These are phyloP conservation scores for Triadica sebifera DNA, from an alignment of 345 rosid species.

Conservation along the genomic window DNA sequence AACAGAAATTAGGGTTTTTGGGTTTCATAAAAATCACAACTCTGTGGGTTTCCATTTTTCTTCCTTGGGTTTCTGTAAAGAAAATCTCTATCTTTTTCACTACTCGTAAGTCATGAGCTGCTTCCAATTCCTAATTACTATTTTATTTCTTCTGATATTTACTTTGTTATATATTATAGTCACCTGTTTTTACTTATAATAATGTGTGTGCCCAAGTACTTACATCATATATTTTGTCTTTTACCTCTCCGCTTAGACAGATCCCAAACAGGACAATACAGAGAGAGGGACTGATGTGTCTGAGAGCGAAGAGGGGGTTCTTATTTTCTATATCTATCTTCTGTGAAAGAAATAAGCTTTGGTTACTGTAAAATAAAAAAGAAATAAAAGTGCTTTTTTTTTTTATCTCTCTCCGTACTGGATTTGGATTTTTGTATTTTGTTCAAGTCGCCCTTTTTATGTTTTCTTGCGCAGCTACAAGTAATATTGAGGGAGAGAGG, in stretches of 20 bases:
- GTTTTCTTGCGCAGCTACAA: not conserved
- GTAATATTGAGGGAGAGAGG: not conserved
- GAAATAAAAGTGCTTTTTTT: not conserved
- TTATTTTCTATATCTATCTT: not conserved
- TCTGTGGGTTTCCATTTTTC: not conserved
- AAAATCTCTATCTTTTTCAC: not conserved
- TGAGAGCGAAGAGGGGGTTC: constrained; percentile 2
- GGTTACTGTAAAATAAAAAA: constrained; percentile 16
- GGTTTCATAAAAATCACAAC: not conserved
- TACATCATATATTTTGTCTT: constrained; percentile 14
- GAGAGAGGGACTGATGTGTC: not conserved
- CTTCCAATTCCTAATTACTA: not conserved
- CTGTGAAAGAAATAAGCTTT: not conserved
- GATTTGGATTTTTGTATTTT: constrained; percentile 6
- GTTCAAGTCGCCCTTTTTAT: not conserved
- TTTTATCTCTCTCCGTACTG: constrained; percentile 4
- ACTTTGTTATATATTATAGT: no score
- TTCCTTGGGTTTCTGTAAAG: not conserved
- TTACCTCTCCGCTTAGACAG: constrained; percentile 14
- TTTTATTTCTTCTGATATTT: not conserved
- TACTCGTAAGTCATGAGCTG: not conserved
- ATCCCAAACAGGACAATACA: constrained; percentile 19
- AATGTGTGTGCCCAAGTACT: not conserved
- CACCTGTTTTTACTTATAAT: not conserved
- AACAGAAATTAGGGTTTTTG: not conserved